phyloP scores from a whole-genome alignment of 495 filamentous ascomycete species.

The Staphylotrichum longicolle region DNA sequence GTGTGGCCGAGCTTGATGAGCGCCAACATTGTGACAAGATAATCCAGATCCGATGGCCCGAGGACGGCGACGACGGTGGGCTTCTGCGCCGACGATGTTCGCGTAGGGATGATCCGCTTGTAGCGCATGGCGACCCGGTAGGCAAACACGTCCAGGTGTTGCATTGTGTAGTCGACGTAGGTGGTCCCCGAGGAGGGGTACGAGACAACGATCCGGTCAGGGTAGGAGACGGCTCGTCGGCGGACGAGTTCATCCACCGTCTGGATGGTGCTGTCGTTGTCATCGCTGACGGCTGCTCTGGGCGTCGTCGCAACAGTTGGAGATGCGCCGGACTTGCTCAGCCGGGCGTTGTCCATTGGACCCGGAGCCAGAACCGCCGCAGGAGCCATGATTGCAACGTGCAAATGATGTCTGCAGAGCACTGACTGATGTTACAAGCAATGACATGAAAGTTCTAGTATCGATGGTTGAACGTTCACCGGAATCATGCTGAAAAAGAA shows the following conservation, averaged over 20 bases:
- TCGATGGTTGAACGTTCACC: too few species aligned
- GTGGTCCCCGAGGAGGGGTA: not conserved
- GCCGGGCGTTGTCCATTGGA: not conserved
- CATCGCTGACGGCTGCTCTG: not conserved
- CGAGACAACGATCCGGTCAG: not conserved
- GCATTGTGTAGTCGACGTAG: constrained; percentile 8
- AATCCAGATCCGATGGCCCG: not conserved
- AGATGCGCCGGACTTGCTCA: not conserved
- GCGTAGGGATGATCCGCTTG: not conserved
- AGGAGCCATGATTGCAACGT: not conserved
- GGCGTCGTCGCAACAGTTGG: not conserved
- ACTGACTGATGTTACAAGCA: too few species aligned
- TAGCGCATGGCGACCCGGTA: constrained; percentile 3
- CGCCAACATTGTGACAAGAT: not conserved
- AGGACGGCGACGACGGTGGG: not conserved
- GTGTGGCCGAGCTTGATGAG: constrained; percentile 4
- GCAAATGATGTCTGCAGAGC: too few species aligned
- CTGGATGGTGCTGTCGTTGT: not conserved
- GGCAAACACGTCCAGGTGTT: constrained; percentile 1
- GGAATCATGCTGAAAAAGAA: too few species aligned
- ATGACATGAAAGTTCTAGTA: too few species aligned
- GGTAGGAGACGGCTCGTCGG: not conserved
- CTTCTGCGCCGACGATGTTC: not conserved
- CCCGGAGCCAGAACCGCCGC: not conserved
- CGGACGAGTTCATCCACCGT: constrained; percentile 4